Evolutionary conservation across 78 protist genomes (phyloP), one percentile per base, ranked within the genome.

Genomic region (Dictyostelium brefeldianum): DNA sequence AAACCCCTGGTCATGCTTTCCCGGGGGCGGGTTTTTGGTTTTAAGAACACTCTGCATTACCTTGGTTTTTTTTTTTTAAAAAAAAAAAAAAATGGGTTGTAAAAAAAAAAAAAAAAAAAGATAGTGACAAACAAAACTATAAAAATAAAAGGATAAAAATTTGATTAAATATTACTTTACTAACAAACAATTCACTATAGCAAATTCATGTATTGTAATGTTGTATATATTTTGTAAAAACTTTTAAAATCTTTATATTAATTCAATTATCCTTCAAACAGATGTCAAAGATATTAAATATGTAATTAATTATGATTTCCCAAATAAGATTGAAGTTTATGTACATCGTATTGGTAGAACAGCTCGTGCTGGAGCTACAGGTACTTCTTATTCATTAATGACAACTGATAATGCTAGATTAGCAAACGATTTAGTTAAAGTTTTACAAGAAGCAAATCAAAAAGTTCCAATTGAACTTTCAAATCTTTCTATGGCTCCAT

Each of bases 281-380:
- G 94, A 79, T 94, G 78, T 94, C 27, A 87, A 95, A 22, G 97
- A 95, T 77, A 95, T 95, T 27, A 79, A 83, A 71, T 89, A 73
- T 73, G 97, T 95, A 14, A 51, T 95, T 51, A 95, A 95, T 65
- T 95, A 73, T 41, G 97, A 95, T 46, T 89, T 95, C 92, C 97
- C 97, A 31, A 80, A 71, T 12, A 80, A 80, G 1, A 83, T 90
- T 10, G 95, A 95, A 43, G 43, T 70, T 4, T 95, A 95, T 59
- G 59, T 95, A 31, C 97, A 95, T 81, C 98, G 99, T 83, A 99
- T 99, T 90, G 99, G 99, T 59, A 94, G 99, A 20, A 99, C 99
- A 2, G 99, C 99, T 18, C 95, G 99, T 54, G 99, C 98, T 10
- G 99, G 99, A n/a, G 95, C 96, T 48, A 78, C 17, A 0, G 99